Evolutionary conservation across 139 green algal species (phyloP).

Genomic region (Closterium sp.): DNA sequence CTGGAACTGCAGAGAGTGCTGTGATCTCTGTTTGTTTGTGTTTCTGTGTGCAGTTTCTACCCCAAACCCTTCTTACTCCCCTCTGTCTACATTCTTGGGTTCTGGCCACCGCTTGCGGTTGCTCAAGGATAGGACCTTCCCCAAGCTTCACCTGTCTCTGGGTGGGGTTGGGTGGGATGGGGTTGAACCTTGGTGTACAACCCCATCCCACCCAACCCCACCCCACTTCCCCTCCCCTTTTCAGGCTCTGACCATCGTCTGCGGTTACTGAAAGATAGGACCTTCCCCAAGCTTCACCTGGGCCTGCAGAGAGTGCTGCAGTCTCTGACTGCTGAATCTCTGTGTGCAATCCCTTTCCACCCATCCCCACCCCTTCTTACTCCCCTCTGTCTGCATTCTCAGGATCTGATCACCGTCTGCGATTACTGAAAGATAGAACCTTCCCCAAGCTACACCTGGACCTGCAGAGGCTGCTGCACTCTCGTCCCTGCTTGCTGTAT

Average conservation of each 20-base stretch:
- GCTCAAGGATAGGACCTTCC: conserved; percentile 10
- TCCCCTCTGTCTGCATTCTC: conserved; percentile 4
- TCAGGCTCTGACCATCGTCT: background rate
- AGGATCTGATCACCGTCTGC: background rate
- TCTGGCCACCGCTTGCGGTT: background rate
- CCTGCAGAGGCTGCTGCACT: conserved; percentile 36
- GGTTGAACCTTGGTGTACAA: too few species aligned
- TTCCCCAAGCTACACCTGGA: conserved; percentile 40
- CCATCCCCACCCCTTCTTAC: background rate
- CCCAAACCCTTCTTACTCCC: too few species aligned
- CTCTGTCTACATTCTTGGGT: too few species aligned
- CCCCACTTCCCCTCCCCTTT: background rate
- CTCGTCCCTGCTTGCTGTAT: conserved; percentile 9
- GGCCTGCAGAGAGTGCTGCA: conserved; percentile 44
- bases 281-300: conserved; percentile 31
- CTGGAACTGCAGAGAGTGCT: too few species aligned
- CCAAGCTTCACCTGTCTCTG: conserved; percentile 35
- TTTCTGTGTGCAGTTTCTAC: too few species aligned
- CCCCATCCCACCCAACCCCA: too few species aligned
- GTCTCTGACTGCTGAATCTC: background rate
- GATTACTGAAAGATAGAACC: conserved; percentile 11
- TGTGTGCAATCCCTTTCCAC: too few species aligned
- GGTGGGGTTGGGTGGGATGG: too few species aligned
- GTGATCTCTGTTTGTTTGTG: too few species aligned
- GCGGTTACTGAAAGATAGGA: background rate